Base-by-base conservation (phyloP, 2,329 filamentous ascomycete species). In the Claviceps pusilla region DNA sequence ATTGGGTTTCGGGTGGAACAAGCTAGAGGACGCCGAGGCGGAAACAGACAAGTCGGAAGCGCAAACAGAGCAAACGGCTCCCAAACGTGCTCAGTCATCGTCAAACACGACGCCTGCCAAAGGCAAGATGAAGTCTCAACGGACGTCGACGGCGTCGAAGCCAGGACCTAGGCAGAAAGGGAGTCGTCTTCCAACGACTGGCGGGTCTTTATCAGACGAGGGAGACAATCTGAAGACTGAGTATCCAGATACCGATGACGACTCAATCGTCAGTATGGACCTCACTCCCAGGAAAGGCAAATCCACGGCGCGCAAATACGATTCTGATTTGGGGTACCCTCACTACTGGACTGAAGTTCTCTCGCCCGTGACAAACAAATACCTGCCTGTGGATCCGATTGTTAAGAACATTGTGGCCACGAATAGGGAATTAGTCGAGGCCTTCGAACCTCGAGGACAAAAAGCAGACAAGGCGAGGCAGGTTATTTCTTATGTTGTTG, bases 321-420 rank as follows among this genome's bases (percentile, higher is more conserved):
- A 95, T 61, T 75, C 77, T 24, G 89, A 95, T 60, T 74, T 96
- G 33, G 80, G 83, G 2, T 93, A 84, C 59, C 90, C 93, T 1
- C 85, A 87, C 51, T 97, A 97, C 67, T 98, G 93, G 93, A 86
- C 86, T 0, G 93, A 98, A 67, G 85, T 87, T 3, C 74, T 93
- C 2, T 96, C 90, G 0, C 86, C 89, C 2, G 76, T 88, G 3
- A 91, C 87, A 0, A 80, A 87, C 53, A 87, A 81, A 50, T 89
- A 86, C 55, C 76, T 93, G 9, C 77, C 89, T 0, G 84, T 96
- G 2, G 90, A 95, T 55, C 77, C 87, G 0, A 73, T 88, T 6
- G 79, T 89, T 51, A 83, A 80, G 54, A 80, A 77, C 28, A 63
- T 84, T 2, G 75, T 93, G 24, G 87, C 84, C 1, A 85, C 81